phyloP scores from a whole-genome alignment of 148 eudicot species.

The Chenopodium album region DNA sequence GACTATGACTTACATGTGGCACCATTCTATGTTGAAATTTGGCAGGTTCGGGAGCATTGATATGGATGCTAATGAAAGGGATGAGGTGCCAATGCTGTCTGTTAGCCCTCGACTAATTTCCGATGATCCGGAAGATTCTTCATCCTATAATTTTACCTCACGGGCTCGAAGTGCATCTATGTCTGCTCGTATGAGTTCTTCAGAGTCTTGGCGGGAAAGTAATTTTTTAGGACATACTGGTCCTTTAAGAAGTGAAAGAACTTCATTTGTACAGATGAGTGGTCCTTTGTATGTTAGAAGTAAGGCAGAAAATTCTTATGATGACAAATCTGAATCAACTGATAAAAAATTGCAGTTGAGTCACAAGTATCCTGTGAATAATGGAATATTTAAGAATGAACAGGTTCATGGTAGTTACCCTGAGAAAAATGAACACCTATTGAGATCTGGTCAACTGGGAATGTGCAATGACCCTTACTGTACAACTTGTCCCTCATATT shows the following conservation, averaged over 20 bases:
- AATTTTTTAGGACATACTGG: constrained; percentile 50
- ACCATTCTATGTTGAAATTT: neutral
- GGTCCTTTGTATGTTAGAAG: constrained; percentile 48
- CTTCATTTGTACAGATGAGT: constrained; percentile 51
- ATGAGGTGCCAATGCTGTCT: constrained; percentile 57
- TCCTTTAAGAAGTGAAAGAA: constrained; percentile 51
- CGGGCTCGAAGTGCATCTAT: constrained; percentile 53
- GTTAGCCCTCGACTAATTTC: constrained; percentile 13
- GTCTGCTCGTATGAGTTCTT: constrained; percentile 42
- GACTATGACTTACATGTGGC: neutral
- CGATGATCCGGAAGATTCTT: constrained; percentile 30
- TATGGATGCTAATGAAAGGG: constrained; percentile 61
- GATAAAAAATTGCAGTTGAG: constrained; percentile 24
- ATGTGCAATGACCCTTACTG: constrained; percentile 90
- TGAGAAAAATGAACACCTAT: constrained; percentile 55
- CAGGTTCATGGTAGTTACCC: constrained; percentile 28
- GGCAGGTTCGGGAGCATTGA: constrained; percentile 21
- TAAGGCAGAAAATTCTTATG: constrained; percentile 36
- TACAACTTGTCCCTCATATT: constrained; percentile 70
- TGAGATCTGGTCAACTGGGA: constrained; percentile 76
- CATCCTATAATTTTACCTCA: constrained; percentile 20
- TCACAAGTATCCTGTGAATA: constrained; percentile 37
- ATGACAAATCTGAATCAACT: constrained; percentile 26
- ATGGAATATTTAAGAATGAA: constrained; percentile 28
- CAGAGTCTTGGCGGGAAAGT: constrained; percentile 34